Base-by-base conservation (phyloP, 345 rosid genomes). In the Rhizophora mangle region DNA sequence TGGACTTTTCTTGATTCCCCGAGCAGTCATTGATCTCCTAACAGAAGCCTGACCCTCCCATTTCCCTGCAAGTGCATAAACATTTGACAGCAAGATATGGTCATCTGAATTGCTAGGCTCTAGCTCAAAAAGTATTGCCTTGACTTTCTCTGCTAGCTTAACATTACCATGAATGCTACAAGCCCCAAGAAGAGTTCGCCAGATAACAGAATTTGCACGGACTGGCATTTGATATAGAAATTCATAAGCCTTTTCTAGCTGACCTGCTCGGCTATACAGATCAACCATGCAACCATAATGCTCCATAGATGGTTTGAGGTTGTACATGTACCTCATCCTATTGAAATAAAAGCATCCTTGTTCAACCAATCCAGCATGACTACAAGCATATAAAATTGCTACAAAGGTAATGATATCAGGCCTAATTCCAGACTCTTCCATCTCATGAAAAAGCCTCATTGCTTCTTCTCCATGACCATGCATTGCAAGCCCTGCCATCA, bases 131-230 rank as follows among this genome's bases (percentile, higher is more conserved):
- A 94, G 91, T 65, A 80, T 84, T 16, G 67, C 77, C 77, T 93
- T 87, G 1, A 96, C 97, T 71, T 85, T 82, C 74, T 91, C 90
- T 0, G 98, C 98, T 64, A 89, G 85, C 77, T 84, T 79, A 37
- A 94, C 92, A 61, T 89, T 81, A 46, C 96, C 86, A 70, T 94
- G 96, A 71, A 91, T 86, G 75, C 95, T 83, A 81, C 96, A 91
- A 3, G 97, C 86, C 60, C 98, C 96, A 8, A 91, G 93, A 70
- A 94, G 91, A 4, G 98, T 83, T 62, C 96, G 90, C 98, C 97
- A 94, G 77, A 94, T 94, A 74, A 84, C 76, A 43, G 89, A 90
- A 46, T 89, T 91, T 0, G 96, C 95, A 62, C 85, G 88, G 55
- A 73, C 79, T 70, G 92, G 83, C 95, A 93, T 89, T 19, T 83